Percentiles rank a stretch among this genome's conserved stretches.
Conservation (phyloP, 148 eudicot species). For the Suaeda aralocaspica region DNA sequence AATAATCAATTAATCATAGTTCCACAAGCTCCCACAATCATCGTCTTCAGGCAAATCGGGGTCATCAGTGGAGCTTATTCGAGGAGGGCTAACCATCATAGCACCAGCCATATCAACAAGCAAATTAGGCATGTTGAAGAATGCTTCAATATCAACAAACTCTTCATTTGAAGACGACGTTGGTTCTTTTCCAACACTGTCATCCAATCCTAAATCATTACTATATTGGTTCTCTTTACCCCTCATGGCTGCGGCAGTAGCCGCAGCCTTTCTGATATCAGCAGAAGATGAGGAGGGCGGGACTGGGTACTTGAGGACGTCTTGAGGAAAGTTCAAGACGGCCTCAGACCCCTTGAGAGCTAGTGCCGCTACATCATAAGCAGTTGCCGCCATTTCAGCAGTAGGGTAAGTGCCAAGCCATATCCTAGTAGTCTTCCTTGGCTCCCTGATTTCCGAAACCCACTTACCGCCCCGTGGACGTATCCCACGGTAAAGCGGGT, state of each 20-base stretch:
- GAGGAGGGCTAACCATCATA: slow-evolving; percentile 11
- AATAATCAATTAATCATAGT: background rate
- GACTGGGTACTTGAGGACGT: background rate
- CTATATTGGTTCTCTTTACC: background rate
- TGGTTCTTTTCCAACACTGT: background rate
- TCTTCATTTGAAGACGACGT: background rate
- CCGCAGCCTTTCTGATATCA: slow-evolving; percentile 2
- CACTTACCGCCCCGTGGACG: slow-evolving; percentile 4
- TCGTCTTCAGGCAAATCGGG: background rate
- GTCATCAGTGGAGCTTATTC: background rate
- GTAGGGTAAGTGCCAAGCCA: slow-evolving; percentile 4
- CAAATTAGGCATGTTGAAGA: slow-evolving; percentile 1
- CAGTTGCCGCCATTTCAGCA: background rate
- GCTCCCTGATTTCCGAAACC: slow-evolving; percentile 3
- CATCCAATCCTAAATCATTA: background rate
- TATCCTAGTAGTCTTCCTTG: background rate
- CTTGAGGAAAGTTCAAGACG: background rate
- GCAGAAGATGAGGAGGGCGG: background rate
- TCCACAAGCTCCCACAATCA: background rate
- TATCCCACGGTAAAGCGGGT: slow-evolving; percentile 8
- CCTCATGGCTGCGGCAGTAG: background rate
- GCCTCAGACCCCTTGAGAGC: slow-evolving; percentile 2
- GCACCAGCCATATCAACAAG: slow-evolving; percentile 8
- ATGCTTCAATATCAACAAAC: background rate
- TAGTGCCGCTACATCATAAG: background rate